Percentiles rank a stretch among this genome's conserved stretches.
Evolutionary conservation across 2,329 filamentous ascomycete genomes (phyloP).

Genomic region (Penicillium frequentans): DNA sequence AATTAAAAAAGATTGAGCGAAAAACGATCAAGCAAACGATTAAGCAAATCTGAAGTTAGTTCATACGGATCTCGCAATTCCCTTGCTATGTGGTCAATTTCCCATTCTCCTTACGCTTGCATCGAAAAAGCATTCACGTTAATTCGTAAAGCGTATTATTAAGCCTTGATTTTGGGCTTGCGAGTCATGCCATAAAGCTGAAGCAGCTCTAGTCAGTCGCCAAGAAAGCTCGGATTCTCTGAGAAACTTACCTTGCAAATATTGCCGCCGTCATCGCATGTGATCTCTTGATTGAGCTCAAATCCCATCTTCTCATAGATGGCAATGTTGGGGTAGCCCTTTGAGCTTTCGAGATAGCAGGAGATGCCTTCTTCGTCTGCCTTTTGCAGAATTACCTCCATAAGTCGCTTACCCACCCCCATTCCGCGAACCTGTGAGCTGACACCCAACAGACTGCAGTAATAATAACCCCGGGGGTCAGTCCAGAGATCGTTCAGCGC

Average conservation of each 20-base stretch:
- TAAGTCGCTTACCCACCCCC: slow-evolving; percentile 65
- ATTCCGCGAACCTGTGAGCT: slow-evolving; percentile 64
- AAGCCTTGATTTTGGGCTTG: slow-evolving; percentile 13
- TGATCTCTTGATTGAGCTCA: slow-evolving; percentile 62
- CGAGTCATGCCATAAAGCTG: slow-evolving; percentile 28
- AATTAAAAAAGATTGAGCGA: not conserved
- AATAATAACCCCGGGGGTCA: slow-evolving; percentile 68
- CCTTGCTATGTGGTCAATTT: not conserved
- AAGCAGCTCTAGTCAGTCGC: slow-evolving; percentile 3
- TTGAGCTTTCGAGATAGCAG: slow-evolving; percentile 71
- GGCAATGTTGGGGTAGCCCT: slow-evolving; percentile 65
- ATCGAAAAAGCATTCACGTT: not conserved
- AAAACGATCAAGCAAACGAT: not conserved
- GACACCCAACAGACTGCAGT: slow-evolving; percentile 74
- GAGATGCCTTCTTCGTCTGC: slow-evolving; percentile 65
- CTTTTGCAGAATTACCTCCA: slow-evolving; percentile 61
- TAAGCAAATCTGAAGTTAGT: not conserved
- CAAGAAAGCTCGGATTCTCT: not conserved
- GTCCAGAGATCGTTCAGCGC: slow-evolving; percentile 65
- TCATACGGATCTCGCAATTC: not conserved
- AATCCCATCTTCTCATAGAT: slow-evolving; percentile 74
- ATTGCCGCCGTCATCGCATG: slow-evolving; percentile 63
- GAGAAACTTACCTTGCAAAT: slow-evolving; percentile 48
- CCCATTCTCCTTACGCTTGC: not conserved
- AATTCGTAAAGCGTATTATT: not conserved